Evolutionary conservation across 2,329 filamentous ascomycete species (phyloP), one percentile per base, ranked within the genome.

Genomic region (Colletotrichum higginsianum): DNA sequence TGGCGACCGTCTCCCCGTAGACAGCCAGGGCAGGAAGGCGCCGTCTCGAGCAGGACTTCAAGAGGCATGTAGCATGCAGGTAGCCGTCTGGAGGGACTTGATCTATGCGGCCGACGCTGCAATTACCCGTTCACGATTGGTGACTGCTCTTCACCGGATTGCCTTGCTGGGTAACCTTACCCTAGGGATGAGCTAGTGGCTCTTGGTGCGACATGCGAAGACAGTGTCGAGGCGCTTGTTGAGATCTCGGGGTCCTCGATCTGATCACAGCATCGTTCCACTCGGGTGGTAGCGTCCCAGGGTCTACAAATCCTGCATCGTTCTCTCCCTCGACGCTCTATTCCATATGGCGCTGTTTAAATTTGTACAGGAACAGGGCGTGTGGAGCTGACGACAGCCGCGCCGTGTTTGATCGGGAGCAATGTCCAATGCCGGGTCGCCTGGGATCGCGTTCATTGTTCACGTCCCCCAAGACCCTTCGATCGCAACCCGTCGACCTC

Each of bases 211-310:
- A 64, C 67, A 67, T 61, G 56, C 42, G 42, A 56, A 38, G 18
- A 26, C 30, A 23, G 46, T 35, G 60, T 52, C 40, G 52, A 44
- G 52, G 58, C 53, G 52, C 53, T 42, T 23, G 35, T 47, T 55
- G 26, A 71, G 49, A 64, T 60, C 26, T 63, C 44, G 57, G 44
- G 52, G 46, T 53, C 23, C 38, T 38, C 21, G 61, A 68, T 47
- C 65, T 67, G 53, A 30, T 40, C 69, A 60, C 66, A 38, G 60
- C 60, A 72, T 72, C 47, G 69, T 72, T 69, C 69, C 65, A 64
- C 53, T 64, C 58, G 50, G 47, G 62, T 61, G 69, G 65, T 63
- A 68, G 52, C 30, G n/a, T 63, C 42, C 16, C 47, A 11, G 21
- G 69, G 61, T 69, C 47, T 69, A 50, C 65, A 63, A 38, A 60